These are phyloP conservation scores for Fomitopsis betulina DNA, from an alignment of 1,284 basidiomycete species.

Conservation along the genomic window DNA sequence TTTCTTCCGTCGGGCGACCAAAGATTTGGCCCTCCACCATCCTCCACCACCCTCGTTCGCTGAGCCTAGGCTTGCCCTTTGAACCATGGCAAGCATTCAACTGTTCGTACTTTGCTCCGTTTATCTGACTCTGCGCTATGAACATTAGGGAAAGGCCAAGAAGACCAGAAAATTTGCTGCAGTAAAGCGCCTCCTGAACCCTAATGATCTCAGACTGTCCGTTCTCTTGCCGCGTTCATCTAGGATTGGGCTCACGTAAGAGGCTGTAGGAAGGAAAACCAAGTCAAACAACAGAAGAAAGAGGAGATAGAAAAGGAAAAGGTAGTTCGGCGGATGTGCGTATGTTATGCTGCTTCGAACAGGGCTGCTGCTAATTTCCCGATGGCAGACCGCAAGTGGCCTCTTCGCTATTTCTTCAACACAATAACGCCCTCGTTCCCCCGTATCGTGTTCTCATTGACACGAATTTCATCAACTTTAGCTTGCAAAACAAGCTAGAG, in stretches of 20 bases:
- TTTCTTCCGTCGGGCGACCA: too few species aligned
- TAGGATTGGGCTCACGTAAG: background rate
- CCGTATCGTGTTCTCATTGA: constrained; percentile 98
- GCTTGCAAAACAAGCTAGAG: constrained; percentile 97
- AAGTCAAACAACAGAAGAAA: constrained; percentile 74
- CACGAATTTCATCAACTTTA: constrained; percentile 99
- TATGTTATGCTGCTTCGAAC: constrained; percentile 14
- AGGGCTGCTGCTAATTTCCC: background rate
- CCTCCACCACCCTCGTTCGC: background rate
- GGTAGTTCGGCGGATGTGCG: constrained; percentile 68
- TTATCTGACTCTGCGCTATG: background rate
- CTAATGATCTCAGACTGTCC: constrained; percentile 90
- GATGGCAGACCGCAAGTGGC: constrained; percentile 68
- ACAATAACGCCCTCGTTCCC: constrained; percentile 94
- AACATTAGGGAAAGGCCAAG: constrained; percentile 80
- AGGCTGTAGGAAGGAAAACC: constrained; percentile 67
- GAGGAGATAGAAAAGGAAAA: constrained; percentile 72
- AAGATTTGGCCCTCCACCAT: too few species aligned
- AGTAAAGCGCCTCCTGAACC: constrained; percentile 94
- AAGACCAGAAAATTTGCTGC: constrained; percentile 94
- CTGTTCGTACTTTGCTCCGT: background rate
- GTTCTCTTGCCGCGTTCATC: constrained; percentile 27
- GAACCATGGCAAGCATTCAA: background rate
- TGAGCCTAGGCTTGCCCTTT: background rate
- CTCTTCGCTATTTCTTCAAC: constrained; percentile 91